phyloP scores from a whole-genome alignment of 2,329 filamentous ascomycete species.

The Colletotrichum trifolii region DNA sequence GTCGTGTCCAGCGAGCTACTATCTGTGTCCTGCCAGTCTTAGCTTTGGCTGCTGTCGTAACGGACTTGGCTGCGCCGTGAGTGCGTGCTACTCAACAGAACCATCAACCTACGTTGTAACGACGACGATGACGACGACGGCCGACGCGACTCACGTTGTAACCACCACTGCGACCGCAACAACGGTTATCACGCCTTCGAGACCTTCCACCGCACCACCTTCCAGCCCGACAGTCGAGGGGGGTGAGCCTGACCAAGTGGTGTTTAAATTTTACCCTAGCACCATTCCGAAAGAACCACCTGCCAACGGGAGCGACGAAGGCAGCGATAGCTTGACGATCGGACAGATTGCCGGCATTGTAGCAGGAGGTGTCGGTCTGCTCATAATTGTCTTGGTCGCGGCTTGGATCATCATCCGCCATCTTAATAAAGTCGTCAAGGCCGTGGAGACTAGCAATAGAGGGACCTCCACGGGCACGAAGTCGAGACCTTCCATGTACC shows the following conservation, averaged over 20 bases:
- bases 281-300: slow-evolving; percentile 54
- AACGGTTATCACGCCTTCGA: slow-evolving; percentile 51
- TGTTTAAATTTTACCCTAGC: slow-evolving; percentile 58
- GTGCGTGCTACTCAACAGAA: slow-evolving; percentile 59
- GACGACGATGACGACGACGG: slow-evolving; percentile 57
- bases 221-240: slow-evolving; percentile 42
- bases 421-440: slow-evolving; percentile 58
- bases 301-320: slow-evolving; percentile 40
- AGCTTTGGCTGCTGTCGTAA: slow-evolving; percentile 65
- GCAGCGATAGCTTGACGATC: slow-evolving; percentile 49
- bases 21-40: slow-evolving; percentile 60
- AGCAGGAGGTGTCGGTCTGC: slow-evolving; percentile 59
- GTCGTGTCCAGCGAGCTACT: slow-evolving; percentile 57
- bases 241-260: slow-evolving; percentile 42
- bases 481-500: slow-evolving; percentile 48
- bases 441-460: slow-evolving; percentile 47
- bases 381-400: slow-evolving; percentile 59
- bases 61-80: slow-evolving; percentile 60
- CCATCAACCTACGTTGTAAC: slow-evolving; percentile 58
- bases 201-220: slow-evolving; percentile 42
- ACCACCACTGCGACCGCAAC: slow-evolving; percentile 54
- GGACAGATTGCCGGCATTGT: slow-evolving; percentile 64
- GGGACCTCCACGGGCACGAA: slow-evolving; percentile 48
- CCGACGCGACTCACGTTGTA: slow-evolving; percentile 49
- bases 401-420: slow-evolving; percentile 62